Evolutionary conservation across 2,329 filamentous ascomycete species (phyloP), one percentile per base, ranked within the genome.

Genomic region (Paecilomyces sp.): DNA sequence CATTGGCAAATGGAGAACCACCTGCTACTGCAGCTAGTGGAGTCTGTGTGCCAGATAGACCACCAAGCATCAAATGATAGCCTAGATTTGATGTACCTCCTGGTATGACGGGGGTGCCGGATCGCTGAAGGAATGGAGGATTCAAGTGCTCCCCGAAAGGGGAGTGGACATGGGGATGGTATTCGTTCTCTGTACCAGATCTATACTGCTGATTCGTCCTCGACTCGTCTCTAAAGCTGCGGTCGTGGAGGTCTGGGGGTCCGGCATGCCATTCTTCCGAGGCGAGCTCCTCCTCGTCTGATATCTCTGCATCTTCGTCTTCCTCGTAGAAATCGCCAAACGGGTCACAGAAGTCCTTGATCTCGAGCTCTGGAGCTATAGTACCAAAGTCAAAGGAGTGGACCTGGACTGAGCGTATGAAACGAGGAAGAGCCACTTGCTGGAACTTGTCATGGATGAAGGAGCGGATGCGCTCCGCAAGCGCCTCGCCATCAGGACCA

Each of bases 401-500:
- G 50, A 97, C 92, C 58, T 91, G 89, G 67, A 99, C 94, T 28
- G 92, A 94, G 71, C 94, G 92, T 77, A 99, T 97, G 82, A 99
- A 97, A 70, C 92, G 90, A 61, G 94, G 94, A 54, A 99, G 83
- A 28, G 89, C 85, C 64, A 97, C 88, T 62, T 91, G 87, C 77
- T 99, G 94, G 77, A 99, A 99, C 70, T 92, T 94, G 72, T 91
- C 88, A 77, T 99, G 91, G 68, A 99, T 90, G 77, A 99, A 99
- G 69, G 88, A 87, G 65, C 93, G 90, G 75, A 99, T 96, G 63
- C 84, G 85, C 71, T 92, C 88, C 55, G 93, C 92, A 62, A 97
- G 86, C 58, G 86, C 89, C 64, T 87, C 83, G 59, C 94, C 93
- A 75, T 97, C 93, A 55, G 91, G 86, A 30, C 94, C 94, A 63